These are phyloP conservation scores for Boletus rex-veris DNA, from an alignment of 768 basidiomycete genomes.

Conservation along the genomic window DNA sequence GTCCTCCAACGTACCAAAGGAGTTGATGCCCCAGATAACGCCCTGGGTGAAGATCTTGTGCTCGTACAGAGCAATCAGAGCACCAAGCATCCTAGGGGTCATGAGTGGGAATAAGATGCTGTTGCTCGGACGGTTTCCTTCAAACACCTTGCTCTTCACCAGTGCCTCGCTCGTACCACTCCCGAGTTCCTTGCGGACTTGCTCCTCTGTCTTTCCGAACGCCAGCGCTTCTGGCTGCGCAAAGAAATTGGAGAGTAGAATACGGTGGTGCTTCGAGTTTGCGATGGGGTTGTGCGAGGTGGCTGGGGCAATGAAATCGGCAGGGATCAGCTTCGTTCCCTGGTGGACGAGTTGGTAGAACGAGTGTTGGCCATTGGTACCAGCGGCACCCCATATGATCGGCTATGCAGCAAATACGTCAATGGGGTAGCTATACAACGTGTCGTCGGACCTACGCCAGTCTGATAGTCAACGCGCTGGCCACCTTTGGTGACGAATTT, in stretches of 20 bases:
- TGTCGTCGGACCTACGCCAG: slow-evolving; percentile 63
- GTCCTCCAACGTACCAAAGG: slow-evolving; percentile 66
- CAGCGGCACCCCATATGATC: slow-evolving; percentile 98
- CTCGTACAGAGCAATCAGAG: slow-evolving; percentile 89
- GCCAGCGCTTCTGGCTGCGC: slow-evolving; percentile 97
- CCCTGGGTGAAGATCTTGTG: slow-evolving; percentile 99
- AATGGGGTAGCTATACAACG: background rate
- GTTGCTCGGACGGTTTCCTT: slow-evolving; percentile 96
- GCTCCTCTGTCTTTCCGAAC: slow-evolving; percentile 93
- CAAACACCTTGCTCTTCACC: slow-evolving; percentile 96
- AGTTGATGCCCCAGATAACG: slow-evolving; percentile 98
- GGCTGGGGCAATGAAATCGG: slow-evolving; percentile 89
- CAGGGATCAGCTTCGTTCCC: slow-evolving; percentile 87
- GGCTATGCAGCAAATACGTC: slow-evolving; percentile 47
- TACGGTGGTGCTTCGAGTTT: slow-evolving; percentile 90
- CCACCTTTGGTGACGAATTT: slow-evolving; percentile 95
- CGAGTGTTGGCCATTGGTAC: slow-evolving; percentile 98
- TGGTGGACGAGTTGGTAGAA: slow-evolving; percentile 98
- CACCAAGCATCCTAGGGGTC: slow-evolving; percentile 85
- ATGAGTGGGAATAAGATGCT: slow-evolving; percentile 92
- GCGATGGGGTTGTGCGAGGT: slow-evolving; percentile 88
- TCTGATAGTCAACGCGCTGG: slow-evolving; percentile 90
- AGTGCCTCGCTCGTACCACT: slow-evolving; percentile 75
- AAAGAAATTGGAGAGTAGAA: slow-evolving; percentile 96
- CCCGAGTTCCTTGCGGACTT: slow-evolving; percentile 70